A percentile compares a stretch with the other conserved stretches of the same genome.
Evolutionary conservation across 2,329 filamentous ascomycete species (phyloP).

Genomic region (Pyricularia grisea): DNA sequence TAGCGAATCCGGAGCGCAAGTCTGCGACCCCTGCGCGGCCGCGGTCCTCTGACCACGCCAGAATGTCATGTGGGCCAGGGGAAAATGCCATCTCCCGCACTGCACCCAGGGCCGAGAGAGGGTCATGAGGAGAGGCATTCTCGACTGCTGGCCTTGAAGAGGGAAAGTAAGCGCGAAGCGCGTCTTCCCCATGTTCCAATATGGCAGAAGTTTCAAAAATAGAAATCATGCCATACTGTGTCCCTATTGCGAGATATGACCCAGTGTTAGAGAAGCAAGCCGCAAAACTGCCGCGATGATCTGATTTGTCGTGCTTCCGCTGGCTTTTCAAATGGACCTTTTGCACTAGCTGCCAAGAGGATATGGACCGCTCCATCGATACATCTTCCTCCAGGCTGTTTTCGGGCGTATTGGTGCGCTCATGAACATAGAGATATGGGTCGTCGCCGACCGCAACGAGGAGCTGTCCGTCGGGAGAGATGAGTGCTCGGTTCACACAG

Average conservation of each 20-base stretch:
- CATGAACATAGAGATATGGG: slow-evolving; percentile 76
- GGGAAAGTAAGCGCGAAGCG: slow-evolving; percentile 65
- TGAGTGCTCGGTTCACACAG: slow-evolving; percentile 86
- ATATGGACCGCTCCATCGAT: slow-evolving; percentile 13
- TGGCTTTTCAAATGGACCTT: slow-evolving; percentile 50
- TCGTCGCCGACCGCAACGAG: slow-evolving; percentile 83
- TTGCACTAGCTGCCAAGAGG: slow-evolving; percentile 41
- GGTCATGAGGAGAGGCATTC: background rate
- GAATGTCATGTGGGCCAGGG: slow-evolving; percentile 77
- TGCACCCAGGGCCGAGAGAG: slow-evolving; percentile 57
- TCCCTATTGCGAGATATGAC: slow-evolving; percentile 63
- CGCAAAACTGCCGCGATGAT: slow-evolving; percentile 63
- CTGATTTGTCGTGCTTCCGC: slow-evolving; percentile 39
- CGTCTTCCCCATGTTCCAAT: slow-evolving; percentile 34
- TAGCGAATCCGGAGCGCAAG: slow-evolving; percentile 54
- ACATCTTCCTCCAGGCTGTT: background rate
- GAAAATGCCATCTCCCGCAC: slow-evolving; percentile 89
- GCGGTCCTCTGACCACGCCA: slow-evolving; percentile 90
- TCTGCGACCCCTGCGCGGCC: slow-evolving; percentile 68
- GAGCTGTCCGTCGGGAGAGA: slow-evolving; percentile 78
- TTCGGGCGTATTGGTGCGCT: slow-evolving; percentile 27
- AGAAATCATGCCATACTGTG: slow-evolving; percentile 71
- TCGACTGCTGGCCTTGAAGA: slow-evolving; percentile 54
- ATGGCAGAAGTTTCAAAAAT: slow-evolving; percentile 55
- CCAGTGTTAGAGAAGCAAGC: slow-evolving; percentile 68